Base-by-base conservation (phyloP, 257 asterid genomes). In the Echites panduratus region DNA sequence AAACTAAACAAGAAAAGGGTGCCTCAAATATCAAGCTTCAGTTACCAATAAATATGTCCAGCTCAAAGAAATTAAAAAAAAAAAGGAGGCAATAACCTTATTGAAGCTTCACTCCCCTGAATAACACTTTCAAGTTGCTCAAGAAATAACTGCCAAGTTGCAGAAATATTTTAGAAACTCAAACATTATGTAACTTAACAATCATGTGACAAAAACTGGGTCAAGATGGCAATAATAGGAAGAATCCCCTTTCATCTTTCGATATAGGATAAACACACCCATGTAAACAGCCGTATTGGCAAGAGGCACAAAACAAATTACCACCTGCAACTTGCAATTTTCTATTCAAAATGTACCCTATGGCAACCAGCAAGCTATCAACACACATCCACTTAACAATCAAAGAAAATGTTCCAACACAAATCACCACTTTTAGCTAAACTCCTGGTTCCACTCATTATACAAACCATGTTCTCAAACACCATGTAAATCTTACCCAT, bases 111-210 rank as follows among this genome's bases (percentile, higher is more conserved):
- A 57, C 77, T 77, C 71, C 94, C 89, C 65, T 83, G 84, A 82
- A 92, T 86, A 74, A 92, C 99, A 84, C 82, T 85, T 64, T 89
- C 96, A 50, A 95, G 91, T 85, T 92, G 98, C 87, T 95, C 99
- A 53, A 92, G 89, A 85, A 95, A 95, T 79, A 95, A 79, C 99
- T 95, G 96, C 26, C 44, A 88, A 57, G 59, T 59, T 73, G 67
- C 61, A 72, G 58, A 78, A 32, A 71, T 66, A 72, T 40, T 70
- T 73, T 67, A 71, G 79, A 76, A 73, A 67, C 66, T 68, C 73
- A 63, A 70, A 63, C 62, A 70, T 65, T 77, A 77, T 10, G 32
- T 50, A 77, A 66, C 73, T 57, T 69, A 47, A 8, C 54, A 70
- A 63, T 71, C 64, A 58, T 38, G 71, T 26, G 73, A 71, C 72